Conservation (phyloP, 108 stramenopile genomes). For the Cyclotella kingstonii region DNA sequence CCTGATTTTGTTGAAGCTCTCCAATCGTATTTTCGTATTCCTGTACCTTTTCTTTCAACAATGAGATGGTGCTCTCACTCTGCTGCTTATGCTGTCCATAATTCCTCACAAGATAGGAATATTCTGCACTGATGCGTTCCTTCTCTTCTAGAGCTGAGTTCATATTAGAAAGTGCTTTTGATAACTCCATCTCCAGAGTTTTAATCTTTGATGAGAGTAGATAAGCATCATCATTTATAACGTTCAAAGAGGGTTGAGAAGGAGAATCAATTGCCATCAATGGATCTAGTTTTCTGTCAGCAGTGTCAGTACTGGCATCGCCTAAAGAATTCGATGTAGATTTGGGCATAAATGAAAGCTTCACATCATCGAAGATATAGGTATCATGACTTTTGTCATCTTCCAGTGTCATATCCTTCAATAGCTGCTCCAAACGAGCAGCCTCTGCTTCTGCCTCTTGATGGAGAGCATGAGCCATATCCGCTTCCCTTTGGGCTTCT, state of each 20-base stretch:
- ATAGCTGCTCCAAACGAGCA: conserved; percentile 11
- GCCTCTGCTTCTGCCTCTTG: conserved; percentile 19
- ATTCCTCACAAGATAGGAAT: conserved; percentile 37
- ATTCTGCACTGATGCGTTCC: conserved; percentile 40
- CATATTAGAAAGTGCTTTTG: conserved; percentile 7
- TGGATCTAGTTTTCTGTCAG: conserved; percentile 11
- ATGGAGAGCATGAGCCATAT: conserved; percentile 15
- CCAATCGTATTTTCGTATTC: conserved; percentile 14
- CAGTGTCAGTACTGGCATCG: neutral
- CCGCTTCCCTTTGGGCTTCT: conserved; percentile 17
- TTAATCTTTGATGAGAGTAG: conserved; percentile 25
- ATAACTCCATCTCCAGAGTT: conserved; percentile 25
- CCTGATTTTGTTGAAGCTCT: neutral
- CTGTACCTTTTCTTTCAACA: conserved; percentile 16
- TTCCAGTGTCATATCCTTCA: conserved; percentile 1
- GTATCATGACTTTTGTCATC: no score
- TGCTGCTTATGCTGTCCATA: conserved; percentile 33
- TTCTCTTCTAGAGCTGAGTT: conserved; percentile 24
- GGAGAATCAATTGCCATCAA: conserved; percentile 28
- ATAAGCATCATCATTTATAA: conserved; percentile 38
- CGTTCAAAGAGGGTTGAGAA: conserved; percentile 34
- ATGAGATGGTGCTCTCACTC: neutral
- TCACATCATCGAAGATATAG: no score
- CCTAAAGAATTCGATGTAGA: neutral
- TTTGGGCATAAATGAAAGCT: no score